These are phyloP conservation scores for Elsinoe necatrix DNA, from an alignment of 2,329 filamentous ascomycete species.

Conservation along the genomic window DNA sequence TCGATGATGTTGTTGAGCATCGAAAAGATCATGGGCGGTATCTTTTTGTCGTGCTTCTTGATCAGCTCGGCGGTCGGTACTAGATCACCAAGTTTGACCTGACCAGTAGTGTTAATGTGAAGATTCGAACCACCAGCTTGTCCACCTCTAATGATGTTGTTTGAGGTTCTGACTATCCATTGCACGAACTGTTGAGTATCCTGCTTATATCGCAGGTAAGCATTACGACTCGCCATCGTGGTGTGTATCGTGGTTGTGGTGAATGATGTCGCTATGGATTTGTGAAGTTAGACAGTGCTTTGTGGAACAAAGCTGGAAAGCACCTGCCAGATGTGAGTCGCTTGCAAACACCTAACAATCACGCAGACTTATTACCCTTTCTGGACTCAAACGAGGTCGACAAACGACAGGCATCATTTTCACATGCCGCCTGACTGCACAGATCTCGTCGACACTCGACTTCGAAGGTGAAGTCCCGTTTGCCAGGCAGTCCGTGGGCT, in stretches of 20 bases:
- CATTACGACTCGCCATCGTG: neutral
- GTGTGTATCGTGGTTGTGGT: neutral
- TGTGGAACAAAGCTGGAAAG: neutral
- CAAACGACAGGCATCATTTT: neutral
- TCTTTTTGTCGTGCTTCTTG: neutral
- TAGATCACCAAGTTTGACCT: neutral
- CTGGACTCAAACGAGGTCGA: neutral
- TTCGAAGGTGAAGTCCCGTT: too few relatives aligned
- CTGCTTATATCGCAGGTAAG: neutral
- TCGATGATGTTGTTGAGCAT: neutral
- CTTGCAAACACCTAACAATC: neutral
- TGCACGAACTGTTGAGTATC: neutral
- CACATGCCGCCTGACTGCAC: neutral
- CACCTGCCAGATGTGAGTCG: neutral
- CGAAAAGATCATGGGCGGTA: neutral
- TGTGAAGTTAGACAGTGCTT: neutral
- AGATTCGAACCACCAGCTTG: neutral
- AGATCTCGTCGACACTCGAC: too few relatives aligned
- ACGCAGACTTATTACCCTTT: neutral
- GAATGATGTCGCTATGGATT: too few relatives aligned
- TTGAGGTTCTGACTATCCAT: neutral
- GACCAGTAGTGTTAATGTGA: neutral
- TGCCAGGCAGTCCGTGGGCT: neutral
- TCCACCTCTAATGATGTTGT: neutral
- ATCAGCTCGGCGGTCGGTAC: neutral